Percentiles rank a stretch among this genome's conserved stretches.
Evolutionary conservation across 2,329 filamentous ascomycete species (phyloP).

Genomic region (Orbilia ellipsospora): DNA sequence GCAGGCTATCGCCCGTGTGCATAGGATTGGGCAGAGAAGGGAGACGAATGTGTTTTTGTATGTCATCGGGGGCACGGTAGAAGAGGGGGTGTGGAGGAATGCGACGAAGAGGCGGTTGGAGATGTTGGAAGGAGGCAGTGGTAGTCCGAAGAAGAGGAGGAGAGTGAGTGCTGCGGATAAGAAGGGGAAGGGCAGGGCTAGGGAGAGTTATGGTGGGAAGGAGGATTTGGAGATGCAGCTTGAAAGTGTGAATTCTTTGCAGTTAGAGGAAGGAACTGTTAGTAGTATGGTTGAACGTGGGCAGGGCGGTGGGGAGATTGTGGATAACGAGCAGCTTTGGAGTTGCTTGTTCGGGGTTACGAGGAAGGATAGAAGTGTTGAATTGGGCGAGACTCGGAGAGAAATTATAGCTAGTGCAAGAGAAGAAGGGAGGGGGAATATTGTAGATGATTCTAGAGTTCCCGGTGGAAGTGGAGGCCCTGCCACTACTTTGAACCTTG

Average conservation of each 20-base stretch:
- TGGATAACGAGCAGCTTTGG: slow-evolving; percentile 84
- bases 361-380: slow-evolving; percentile 57
- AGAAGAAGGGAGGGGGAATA: slow-evolving; percentile 60
- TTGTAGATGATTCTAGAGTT: slow-evolving; percentile 37
- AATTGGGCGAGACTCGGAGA: slow-evolving; percentile 60
- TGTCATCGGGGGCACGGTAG: slow-evolving; percentile 87
- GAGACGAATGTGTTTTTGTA: slow-evolving; percentile 96
- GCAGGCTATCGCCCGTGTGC: slow-evolving; percentile 93
- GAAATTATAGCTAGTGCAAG: slow-evolving; percentile 66
- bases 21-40: slow-evolving; percentile 89
- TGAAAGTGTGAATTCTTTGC: slow-evolving; percentile 84
- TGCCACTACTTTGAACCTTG: slow-evolving; percentile 20
- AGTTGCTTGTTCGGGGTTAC: slow-evolving; percentile 81
- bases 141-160: slow-evolving; percentile 57
- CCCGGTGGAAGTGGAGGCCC: not conserved
- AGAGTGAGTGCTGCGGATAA: slow-evolving; percentile 54
- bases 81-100: slow-evolving; percentile 90
- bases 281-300: slow-evolving; percentile 77
- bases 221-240: slow-evolving; percentile 71
- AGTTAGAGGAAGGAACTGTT: slow-evolving; percentile 77
- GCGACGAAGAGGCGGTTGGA: slow-evolving; percentile 68
- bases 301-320: slow-evolving; percentile 79
- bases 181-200: slow-evolving; percentile 38
- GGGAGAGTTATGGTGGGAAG: slow-evolving; percentile 46
- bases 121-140: slow-evolving; percentile 26